Evolutionary conservation across 257 asterid species (phyloP).

Genomic region (Thymus quinquecostatus): DNA sequence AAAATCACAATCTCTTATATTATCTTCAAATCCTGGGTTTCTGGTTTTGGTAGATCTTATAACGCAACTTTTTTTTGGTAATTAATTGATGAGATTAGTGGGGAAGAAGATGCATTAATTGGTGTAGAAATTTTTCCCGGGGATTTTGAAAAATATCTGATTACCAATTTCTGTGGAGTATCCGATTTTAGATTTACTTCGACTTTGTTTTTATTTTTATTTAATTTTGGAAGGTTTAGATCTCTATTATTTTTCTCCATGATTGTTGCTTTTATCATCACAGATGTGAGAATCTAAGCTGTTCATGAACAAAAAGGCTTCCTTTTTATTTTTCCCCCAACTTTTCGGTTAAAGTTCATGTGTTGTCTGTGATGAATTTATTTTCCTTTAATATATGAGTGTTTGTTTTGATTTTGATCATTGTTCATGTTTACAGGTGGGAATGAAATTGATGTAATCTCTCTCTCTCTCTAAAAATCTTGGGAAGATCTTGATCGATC

Average conservation of each 20-base stretch:
- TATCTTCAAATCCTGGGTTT: constrained; percentile 9
- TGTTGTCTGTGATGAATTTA: constrained; percentile 27
- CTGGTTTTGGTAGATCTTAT: constrained; percentile 34
- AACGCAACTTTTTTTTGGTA: background rate
- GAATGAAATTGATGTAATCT: constrained; percentile 11
- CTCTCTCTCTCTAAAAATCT: background rate
- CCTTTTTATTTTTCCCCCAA: constrained; percentile 1
- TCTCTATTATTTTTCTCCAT: constrained; percentile 26
- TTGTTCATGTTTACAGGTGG: constrained; percentile 27
- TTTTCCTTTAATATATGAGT: constrained; percentile 5
- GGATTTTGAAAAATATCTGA: constrained; percentile 10
- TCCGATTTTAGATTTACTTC: constrained; percentile 20
- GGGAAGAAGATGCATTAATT: constrained; percentile 8
- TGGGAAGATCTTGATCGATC: constrained; percentile 18
- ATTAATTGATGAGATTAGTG: background rate
- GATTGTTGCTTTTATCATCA: constrained; percentile 28
- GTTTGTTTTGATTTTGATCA: background rate
- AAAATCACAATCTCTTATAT: background rate
- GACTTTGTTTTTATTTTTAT: background rate
- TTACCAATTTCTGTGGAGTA: constrained; percentile 23
- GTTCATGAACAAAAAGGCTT: constrained; percentile 15
- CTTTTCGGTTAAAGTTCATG: constrained; percentile 42
- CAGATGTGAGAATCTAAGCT: constrained; percentile 32
- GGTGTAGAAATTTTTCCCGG: constrained; percentile 19
- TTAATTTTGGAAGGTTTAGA: constrained; percentile 30